These are phyloP conservation scores for Boletus eberwhitei DNA, from an alignment of 768 basidiomycete genomes.

Conservation along the genomic window DNA sequence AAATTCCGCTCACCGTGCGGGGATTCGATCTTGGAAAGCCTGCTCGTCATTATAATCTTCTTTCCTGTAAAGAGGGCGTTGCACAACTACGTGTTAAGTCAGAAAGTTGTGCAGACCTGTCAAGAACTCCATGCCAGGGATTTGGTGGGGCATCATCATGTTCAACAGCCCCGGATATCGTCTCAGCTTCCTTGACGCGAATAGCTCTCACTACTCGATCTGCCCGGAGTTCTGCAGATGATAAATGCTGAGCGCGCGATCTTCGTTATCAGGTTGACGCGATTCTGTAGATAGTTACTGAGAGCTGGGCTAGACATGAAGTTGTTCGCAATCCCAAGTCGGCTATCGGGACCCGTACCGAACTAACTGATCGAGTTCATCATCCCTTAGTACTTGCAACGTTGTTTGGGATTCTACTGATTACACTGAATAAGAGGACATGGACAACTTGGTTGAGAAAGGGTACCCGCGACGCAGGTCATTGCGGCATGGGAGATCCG, in stretches of 20 bases:
- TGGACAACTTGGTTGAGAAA: neutral
- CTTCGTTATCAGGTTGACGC: constrained; percentile 35
- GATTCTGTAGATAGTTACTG: constrained; percentile 11
- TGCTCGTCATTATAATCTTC: constrained; percentile 35
- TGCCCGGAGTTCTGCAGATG: constrained; percentile 46
- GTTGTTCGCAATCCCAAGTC: neutral
- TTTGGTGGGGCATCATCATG: constrained; percentile 51
- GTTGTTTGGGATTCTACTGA: neutral
- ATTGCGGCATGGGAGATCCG: neutral
- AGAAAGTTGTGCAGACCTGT: constrained; percentile 42
- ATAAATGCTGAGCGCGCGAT: constrained; percentile 46
- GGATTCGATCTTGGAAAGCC: constrained; percentile 40
- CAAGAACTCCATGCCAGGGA: constrained; percentile 75
- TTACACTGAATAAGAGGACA: neutral
- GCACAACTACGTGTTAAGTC: neutral
- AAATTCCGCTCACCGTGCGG: constrained; percentile 27
- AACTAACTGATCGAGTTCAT: neutral
- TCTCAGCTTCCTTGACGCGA: constrained; percentile 47
- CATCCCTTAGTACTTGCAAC: neutral
- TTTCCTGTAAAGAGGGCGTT: constrained; percentile 22
- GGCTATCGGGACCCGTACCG: neutral
- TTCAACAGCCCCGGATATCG: constrained; percentile 57
- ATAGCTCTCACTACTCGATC: constrained; percentile 54
- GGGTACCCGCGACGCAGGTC: neutral
- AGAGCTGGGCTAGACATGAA: constrained; percentile 7